These are phyloP conservation scores for Eucalyptus regnans DNA, from an alignment of 345 rosid genomes.

Conservation along the genomic window DNA sequence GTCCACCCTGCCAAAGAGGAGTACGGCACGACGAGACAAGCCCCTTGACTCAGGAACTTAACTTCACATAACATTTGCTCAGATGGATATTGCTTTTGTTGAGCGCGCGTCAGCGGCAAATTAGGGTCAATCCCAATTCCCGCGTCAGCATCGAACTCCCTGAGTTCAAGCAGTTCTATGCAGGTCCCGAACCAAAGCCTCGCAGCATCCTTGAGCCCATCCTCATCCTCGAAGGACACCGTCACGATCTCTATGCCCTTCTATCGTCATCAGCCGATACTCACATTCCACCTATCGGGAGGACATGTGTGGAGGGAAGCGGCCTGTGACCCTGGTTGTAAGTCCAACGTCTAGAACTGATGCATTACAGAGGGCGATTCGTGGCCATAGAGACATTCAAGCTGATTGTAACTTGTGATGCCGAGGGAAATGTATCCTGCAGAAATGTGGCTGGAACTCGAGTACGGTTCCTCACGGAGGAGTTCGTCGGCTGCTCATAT, in stretches of 20 bases:
- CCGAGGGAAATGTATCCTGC: not conserved
- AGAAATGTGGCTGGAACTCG: not conserved
- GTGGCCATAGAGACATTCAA: not conserved
- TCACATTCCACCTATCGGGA: not conserved
- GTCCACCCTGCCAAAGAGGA: not conserved
- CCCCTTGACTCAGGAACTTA: not conserved
- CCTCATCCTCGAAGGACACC: not conserved
- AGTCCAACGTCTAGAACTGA: no score
- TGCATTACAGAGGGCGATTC: not conserved
- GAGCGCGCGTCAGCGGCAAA: not conserved
- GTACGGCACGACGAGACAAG: accelerated
- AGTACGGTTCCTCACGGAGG: not conserved
- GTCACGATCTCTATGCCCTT: not conserved
- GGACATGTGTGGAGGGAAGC: not conserved
- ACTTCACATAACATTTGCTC: not conserved
- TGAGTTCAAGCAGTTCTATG: not conserved
- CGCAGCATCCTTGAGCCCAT: not conserved
- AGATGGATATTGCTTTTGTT: not conserved
- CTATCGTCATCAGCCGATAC: not conserved
- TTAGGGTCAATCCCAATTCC: not conserved
- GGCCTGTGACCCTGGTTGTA: not conserved
- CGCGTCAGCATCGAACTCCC: not conserved
- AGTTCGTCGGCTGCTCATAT: not conserved
- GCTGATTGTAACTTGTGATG: not conserved
- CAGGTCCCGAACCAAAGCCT: not conserved